Evolutionary conservation across 176 grass and related monocot species (phyloP).

Genomic region (Ensete ventricosum): DNA sequence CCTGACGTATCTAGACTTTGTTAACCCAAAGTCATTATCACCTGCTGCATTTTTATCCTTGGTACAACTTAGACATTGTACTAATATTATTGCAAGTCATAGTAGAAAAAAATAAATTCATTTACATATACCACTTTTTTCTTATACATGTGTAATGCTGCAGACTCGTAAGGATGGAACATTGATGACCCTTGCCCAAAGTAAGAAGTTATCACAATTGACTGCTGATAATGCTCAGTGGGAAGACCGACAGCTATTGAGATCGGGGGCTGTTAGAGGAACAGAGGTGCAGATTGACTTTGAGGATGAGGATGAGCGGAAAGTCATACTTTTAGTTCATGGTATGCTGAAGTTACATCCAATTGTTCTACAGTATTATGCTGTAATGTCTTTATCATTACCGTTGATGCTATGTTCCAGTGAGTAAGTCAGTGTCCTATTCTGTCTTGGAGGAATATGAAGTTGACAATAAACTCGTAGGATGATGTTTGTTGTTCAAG

Average conservation of each 20-base stretch:
- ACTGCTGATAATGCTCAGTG: slow-evolving; percentile 98
- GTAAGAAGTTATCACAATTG: slow-evolving; percentile 95
- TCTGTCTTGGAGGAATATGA: too few species aligned
- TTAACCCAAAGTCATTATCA: too few species aligned
- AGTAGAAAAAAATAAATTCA: neutral
- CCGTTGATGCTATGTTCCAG: too few species aligned
- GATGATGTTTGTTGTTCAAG: too few species aligned
- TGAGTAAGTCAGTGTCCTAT: too few species aligned
- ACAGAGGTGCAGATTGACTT: slow-evolving; percentile 96
- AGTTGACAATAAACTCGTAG: too few species aligned
- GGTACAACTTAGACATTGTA: too few species aligned
- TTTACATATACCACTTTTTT: neutral
- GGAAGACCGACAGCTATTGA: slow-evolving; percentile 92
- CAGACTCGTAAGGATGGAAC: slow-evolving; percentile 85
- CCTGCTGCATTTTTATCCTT: too few species aligned
- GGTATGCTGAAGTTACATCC: slow-evolving; percentile 37
- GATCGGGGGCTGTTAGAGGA: slow-evolving; percentile 95
- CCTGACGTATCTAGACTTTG: too few species aligned
- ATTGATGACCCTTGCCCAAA: slow-evolving; percentile 87
- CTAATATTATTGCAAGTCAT: too few species aligned
- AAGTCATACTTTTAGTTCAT: slow-evolving; percentile 99
- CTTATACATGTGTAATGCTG: slow-evolving; percentile 20
- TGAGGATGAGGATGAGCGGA: slow-evolving; percentile 96
- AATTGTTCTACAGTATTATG: neutral
- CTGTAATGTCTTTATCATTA: neutral